Evolutionary conservation across 495 filamentous ascomycete species (phyloP), one percentile per base, ranked within the genome.

Genomic region (Aspergillus mulundensis): DNA sequence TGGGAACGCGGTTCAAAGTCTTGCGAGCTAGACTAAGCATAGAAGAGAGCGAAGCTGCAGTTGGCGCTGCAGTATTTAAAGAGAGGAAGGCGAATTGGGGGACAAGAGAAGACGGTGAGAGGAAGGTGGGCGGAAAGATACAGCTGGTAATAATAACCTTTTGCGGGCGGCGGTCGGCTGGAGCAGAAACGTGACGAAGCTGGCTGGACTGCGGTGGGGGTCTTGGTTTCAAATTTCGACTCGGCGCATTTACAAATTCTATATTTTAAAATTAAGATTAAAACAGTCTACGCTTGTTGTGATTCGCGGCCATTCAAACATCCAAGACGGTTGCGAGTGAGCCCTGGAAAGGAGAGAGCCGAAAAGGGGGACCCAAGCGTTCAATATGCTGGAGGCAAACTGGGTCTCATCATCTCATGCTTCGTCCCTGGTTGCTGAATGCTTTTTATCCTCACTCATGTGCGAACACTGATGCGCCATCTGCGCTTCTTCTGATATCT

Each of bases 1-100:
- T 81, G 61, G 78, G 78, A 65, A 81, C 78, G 66, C 77, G 74
- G 69, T 80, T 78, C 51, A 81, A 67, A 61, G 78, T 78, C 63
- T 68, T 75, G 62, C 73, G 73, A 58, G 74, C 74, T 71, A 77
- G 66, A 66, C 71, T 78, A 62, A 78, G 73, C 75, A 78, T 78
- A 74, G 66, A 73, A 72, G 63, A 74, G 57, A 63, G 55, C 42
- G 64, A 60, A 63, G 61, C 73, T 75, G 76, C 67, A 70, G 63
- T 36, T 36, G 23, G 64, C 51, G 42, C 53, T 59, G 60, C 60
- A 67, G 60, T 48, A 59, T 54, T 63, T 54, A 66, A 60, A 59
- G 62, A 59, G 28, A 58, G 54, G 56, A 54, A 56, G 55, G 59
- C 58, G 58, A 41, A 54, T 52, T 46, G 50, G 58, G 56, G 49